Evolutionary conservation across 2,329 filamentous ascomycete genomes (phyloP).

Genomic region (Dactylellina parvicollis): DNA sequence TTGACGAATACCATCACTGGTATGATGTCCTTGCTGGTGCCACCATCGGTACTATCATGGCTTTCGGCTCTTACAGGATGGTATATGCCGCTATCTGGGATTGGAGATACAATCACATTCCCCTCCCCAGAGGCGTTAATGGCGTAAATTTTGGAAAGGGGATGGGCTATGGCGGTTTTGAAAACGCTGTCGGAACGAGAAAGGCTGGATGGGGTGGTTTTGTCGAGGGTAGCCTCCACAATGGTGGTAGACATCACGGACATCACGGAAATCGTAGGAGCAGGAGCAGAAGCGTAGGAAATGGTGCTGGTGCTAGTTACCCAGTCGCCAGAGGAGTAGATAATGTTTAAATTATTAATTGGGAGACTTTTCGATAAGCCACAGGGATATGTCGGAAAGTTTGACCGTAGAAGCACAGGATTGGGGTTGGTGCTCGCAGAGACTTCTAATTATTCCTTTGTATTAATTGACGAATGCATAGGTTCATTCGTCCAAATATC

Average conservation of each 20-base stretch:
- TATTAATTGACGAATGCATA: no score
- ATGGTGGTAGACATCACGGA: conserved; percentile 18
- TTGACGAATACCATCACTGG: conserved; percentile 80
- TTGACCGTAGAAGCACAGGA: no score
- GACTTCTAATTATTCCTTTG: no score
- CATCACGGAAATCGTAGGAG: conserved; percentile 25
- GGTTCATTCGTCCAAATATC: no score
- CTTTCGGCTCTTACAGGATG: conserved; percentile 74
- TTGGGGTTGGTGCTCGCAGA: no score
- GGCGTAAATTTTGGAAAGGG: conserved; percentile 68
- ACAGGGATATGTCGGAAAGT: no score
- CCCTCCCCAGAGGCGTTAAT: conserved; percentile 66
- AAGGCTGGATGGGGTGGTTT: conserved; percentile 69
- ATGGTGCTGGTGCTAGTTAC: conserved; percentile 3
- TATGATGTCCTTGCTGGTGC: conserved; percentile 76
- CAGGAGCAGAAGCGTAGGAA: conserved; percentile 30
- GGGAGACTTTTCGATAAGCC: no score
- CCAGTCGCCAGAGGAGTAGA: conserved; percentile 15
- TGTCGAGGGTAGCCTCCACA: conserved; percentile 24
- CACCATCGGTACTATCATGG: conserved; percentile 72
- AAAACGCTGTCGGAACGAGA: conserved; percentile 69
- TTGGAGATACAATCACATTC: conserved; percentile 74
- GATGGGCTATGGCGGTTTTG: conserved; percentile 64
- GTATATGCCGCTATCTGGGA: conserved; percentile 75
- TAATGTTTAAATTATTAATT: conserved; percentile 12